These are phyloP conservation scores for Epichloe hybrida DNA, from an alignment of 2,329 filamentous ascomycete genomes.

Conservation along the genomic window DNA sequence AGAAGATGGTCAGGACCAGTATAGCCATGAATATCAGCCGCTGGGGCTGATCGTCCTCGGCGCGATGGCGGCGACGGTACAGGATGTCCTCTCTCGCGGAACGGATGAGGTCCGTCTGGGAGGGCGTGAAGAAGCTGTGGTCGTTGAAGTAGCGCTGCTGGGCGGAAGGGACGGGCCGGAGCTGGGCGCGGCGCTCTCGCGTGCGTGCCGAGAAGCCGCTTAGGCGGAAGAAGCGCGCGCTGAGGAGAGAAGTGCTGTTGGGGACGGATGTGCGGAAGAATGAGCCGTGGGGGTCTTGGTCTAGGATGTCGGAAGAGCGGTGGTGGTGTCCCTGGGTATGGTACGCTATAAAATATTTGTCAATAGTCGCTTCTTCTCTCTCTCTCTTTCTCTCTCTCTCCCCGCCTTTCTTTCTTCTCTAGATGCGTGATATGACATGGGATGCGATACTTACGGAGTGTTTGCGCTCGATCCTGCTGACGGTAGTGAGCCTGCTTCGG, in stretches of 20 bases:
- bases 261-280: conserved; percentile 6
- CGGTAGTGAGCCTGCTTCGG: not conserved
- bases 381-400: too few relatives aligned
- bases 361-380: not conserved
- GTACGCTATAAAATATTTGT: not conserved
- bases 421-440: too few relatives aligned
- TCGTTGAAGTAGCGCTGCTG: conserved; percentile 5
- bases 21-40: conserved; percentile 25
- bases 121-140: conserved; percentile 15
- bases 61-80: conserved; percentile 15
- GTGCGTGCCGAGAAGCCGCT: conserved; percentile 14
- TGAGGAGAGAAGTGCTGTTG: conserved; percentile 7
- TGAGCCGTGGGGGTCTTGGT: conserved; percentile 1
- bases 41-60: conserved; percentile 18
- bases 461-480: not conserved
- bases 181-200: not conserved
- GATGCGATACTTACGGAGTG: conserved; percentile 1
- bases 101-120: conserved; percentile 19
- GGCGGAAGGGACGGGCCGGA: not conserved
- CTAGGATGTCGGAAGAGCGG: conserved; percentile 3
- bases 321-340: not conserved
- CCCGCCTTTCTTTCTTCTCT: not conserved
- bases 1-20: conserved; percentile 22
- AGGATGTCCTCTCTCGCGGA: conserved; percentile 18
- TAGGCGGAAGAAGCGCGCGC: conserved; percentile 9